Evolutionary conservation across 768 basidiomycete genomes (phyloP).

Genomic region (Boletus sp.): DNA sequence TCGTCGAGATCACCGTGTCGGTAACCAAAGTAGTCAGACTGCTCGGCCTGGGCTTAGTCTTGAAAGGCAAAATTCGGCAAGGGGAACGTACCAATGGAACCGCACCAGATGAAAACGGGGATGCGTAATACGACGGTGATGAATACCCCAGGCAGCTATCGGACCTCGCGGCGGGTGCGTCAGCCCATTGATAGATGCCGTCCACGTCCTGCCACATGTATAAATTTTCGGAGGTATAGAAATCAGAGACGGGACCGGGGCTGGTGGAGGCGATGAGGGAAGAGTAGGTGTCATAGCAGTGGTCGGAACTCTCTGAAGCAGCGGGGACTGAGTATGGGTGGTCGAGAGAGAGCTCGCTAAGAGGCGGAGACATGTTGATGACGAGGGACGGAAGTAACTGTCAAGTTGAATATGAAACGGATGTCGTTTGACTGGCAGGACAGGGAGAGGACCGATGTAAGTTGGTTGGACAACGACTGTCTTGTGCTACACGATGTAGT

Average conservation of each 20-base stretch:
- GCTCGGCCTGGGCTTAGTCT: constrained; percentile 1
- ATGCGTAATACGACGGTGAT: constrained; percentile 11
- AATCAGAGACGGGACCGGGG: constrained; percentile 17
- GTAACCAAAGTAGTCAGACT: constrained; percentile 21
- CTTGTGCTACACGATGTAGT: constrained; percentile 21
- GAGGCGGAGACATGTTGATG: constrained; percentile 24
- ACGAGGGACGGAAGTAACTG: constrained; percentile 15
- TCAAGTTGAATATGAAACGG: constrained; percentile 26
- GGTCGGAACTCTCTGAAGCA: constrained; percentile 16
- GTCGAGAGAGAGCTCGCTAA: constrained; percentile 22
- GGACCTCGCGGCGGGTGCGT: constrained; percentile 25
- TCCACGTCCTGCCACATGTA: constrained; percentile 29
- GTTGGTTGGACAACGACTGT: constrained; percentile 10
- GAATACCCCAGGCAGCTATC: constrained; percentile 23
- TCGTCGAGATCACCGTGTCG: constrained; percentile 18
- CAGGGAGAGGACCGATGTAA: constrained; percentile 6
- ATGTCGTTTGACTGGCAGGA: not conserved
- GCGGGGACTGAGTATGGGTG: constrained; percentile 10
- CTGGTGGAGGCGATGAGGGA: constrained; percentile 16
- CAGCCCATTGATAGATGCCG: constrained; percentile 29
- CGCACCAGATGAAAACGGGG: constrained; percentile 16
- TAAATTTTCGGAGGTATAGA: constrained; percentile 28
- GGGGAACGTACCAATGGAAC: constrained; percentile 17
- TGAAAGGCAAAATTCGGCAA: not conserved
- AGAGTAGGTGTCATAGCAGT: constrained; percentile 22